Evolutionary conservation across 306 rosid genomes (phyloP).

Genomic region (Lathyrus tuberosus): DNA sequence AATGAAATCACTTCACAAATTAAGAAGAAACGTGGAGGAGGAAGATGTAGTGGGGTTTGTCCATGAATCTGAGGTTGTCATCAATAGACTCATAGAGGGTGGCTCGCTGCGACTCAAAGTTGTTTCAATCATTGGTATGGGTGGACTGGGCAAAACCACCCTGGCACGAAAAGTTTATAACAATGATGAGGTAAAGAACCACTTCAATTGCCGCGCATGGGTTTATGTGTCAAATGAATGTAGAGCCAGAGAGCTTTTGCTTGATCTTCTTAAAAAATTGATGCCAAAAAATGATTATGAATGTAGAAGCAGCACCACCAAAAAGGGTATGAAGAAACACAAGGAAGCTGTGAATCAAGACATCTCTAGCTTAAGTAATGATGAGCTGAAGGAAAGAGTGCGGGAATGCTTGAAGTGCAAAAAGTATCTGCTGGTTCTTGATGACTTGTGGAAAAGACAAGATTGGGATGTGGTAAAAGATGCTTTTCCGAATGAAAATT

Average conservation of each 20-base stretch:
- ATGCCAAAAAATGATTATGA: background rate
- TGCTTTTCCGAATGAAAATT: slow-evolving; percentile 19
- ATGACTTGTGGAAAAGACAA: slow-evolving; percentile 15
- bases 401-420: background rate
- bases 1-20: background rate
- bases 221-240: slow-evolving; percentile 3
- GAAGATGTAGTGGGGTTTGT: slow-evolving; percentile 16
- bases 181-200: background rate
- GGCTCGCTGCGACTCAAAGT: background rate
- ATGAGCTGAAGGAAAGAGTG: background rate
- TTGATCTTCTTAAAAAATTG: background rate
- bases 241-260: background rate
- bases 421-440: background rate
- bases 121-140: slow-evolving; percentile 25
- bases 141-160: slow-evolving; percentile 14
- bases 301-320: background rate
- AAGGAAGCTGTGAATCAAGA: background rate
- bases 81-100: background rate
- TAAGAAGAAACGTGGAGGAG: slow-evolving; percentile 16
- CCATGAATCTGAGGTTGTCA: background rate
- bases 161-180: slow-evolving; percentile 14
- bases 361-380: background rate
- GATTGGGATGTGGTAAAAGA: slow-evolving; percentile 9
- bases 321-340: background rate
- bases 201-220: background rate